Conservation (phyloP, 129 eudicot species). For the Rutidosis leptorrhynchoides region DNA sequence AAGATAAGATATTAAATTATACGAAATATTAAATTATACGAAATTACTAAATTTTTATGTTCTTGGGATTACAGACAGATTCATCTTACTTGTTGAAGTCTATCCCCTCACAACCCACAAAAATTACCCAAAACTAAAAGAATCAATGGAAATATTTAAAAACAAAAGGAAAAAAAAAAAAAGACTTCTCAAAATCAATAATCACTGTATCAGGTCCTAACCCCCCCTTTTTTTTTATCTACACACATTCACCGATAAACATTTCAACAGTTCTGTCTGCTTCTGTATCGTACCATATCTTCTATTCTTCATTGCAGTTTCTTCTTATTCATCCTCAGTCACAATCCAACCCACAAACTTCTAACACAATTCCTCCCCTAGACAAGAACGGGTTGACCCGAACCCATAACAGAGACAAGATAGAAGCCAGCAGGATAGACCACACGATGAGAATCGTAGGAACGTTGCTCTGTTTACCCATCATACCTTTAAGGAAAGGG, state of each 20-base stretch:
- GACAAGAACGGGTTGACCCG: conserved; percentile 64
- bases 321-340: conserved; percentile 34
- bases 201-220: conserved; percentile 39
- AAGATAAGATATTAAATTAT: conserved; percentile 42
- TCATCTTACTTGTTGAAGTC: conserved; percentile 35
- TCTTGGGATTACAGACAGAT: conserved; percentile 51
- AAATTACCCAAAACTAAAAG: conserved; percentile 44
- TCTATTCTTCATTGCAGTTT: conserved; percentile 12
- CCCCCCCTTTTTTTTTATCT: conserved; percentile 36
- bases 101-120: conserved; percentile 50
- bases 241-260: conserved; percentile 47
- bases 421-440: conserved; percentile 72
- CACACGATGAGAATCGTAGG: conserved; percentile 72
- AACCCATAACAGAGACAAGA: conserved; percentile 71
- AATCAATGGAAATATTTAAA: conserved; percentile 41
- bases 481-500: conserved; percentile 82
- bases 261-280: conserved; percentile 2
- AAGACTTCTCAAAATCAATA: conserved; percentile 51
- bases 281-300: neutral
- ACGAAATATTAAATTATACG: conserved; percentile 37
- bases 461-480: conserved; percentile 57
- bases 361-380: conserved; percentile 55
- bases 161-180: conserved; percentile 13
- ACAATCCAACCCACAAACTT: conserved; percentile 74
- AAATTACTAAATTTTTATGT: conserved; percentile 45